Conservation (phyloP, 2,329 filamentous ascomycete genomes). For the Talaromyces sp. region DNA sequence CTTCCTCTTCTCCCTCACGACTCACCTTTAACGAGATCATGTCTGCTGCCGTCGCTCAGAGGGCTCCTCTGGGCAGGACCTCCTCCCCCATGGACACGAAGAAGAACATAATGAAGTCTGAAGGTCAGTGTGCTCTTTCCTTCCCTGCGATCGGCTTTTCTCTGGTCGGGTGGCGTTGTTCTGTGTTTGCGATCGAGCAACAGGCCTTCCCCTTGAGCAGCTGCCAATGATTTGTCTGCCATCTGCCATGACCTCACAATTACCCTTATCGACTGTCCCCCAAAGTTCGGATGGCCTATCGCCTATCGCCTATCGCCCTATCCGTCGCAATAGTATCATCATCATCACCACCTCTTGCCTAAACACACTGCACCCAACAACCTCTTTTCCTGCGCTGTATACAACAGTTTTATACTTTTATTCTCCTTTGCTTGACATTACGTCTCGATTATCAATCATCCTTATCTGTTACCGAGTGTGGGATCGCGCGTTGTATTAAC, state of each 20-base stretch:
- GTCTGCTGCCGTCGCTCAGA: slow-evolving; percentile 41
- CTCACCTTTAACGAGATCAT: slow-evolving; percentile 25
- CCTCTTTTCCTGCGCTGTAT: background rate
- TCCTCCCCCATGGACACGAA: slow-evolving; percentile 44
- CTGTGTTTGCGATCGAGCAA: background rate
- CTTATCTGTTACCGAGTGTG: background rate
- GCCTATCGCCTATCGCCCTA: slow-evolving; percentile 16
- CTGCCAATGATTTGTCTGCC: slow-evolving; percentile 23
- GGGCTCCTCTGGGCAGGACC: slow-evolving; percentile 34
- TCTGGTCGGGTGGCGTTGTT: background rate
- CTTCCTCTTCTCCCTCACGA: slow-evolving; percentile 5
- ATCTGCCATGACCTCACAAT: slow-evolving; percentile 20
- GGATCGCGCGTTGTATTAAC: background rate
- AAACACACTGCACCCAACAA: background rate
- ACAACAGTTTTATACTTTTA: background rate
- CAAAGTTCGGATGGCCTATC: slow-evolving; percentile 21
- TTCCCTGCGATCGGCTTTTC: slow-evolving; percentile 16
- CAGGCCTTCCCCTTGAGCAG: slow-evolving; percentile 24
- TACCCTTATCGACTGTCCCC: slow-evolving; percentile 19
- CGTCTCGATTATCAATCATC: background rate
- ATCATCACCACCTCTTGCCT: background rate
- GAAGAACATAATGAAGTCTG: slow-evolving; percentile 36
- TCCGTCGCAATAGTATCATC: background rate
- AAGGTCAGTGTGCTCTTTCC: slow-evolving; percentile 32
- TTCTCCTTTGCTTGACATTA: background rate